Conservation (phyloP, 2,329 filamentous ascomycete genomes). For the Sclerotinia subarctica region DNA sequence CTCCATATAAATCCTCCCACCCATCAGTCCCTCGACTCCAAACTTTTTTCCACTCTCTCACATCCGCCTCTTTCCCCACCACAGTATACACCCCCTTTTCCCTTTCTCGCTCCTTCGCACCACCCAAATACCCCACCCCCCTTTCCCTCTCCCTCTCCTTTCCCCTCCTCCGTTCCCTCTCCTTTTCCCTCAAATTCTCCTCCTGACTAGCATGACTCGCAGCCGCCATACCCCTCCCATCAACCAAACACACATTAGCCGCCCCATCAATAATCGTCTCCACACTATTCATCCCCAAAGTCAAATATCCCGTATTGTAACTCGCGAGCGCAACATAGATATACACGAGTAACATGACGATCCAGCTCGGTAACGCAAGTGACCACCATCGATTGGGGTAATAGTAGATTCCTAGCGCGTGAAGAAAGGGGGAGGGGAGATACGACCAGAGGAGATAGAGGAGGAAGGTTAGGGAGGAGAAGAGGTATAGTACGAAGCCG, state of each 20-base stretch:
- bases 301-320: constrained; percentile 89
- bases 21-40: constrained; percentile 96
- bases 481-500: constrained; percentile 93
- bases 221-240: constrained; percentile 55
- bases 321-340: constrained; percentile 89
- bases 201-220: constrained; percentile 40
- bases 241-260: constrained; percentile 79
- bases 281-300: constrained; percentile 71
- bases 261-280: constrained; percentile 92
- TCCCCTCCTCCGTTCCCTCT: constrained; percentile 40
- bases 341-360: constrained; percentile 85
- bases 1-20: constrained; percentile 90
- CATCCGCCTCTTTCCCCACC: constrained; percentile 34
- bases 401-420: constrained; percentile 91
- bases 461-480: constrained; percentile 77
- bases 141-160: constrained; percentile 28
- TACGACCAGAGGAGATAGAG: constrained; percentile 73
- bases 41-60: constrained; percentile 68
- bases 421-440: constrained; percentile 85
- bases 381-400: constrained; percentile 99
- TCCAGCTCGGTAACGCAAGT: constrained; percentile 82
- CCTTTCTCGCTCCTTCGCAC: constrained; percentile 37
- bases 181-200: constrained; percentile 30
- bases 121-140: constrained; percentile 28
- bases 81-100: constrained; percentile 33